phyloP scores from a whole-genome alignment of 352 stramenopile species.

The Globisporangium takayamanum region DNA sequence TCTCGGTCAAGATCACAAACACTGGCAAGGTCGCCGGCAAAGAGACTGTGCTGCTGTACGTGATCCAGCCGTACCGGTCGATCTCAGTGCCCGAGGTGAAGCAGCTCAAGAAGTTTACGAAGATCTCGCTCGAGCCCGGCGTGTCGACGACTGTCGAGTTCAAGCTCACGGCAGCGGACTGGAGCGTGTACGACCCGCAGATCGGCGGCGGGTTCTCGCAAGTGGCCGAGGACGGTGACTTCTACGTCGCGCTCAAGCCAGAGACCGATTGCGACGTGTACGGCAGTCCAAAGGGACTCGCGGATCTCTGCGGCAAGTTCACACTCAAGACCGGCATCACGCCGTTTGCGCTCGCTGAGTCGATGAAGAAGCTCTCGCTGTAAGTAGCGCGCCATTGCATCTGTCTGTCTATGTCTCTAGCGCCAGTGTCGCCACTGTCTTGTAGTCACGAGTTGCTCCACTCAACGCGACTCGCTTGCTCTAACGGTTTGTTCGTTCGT shows the following conservation, averaged over 20 bases:
- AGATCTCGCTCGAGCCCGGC: slow-evolving; percentile 50
- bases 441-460: no score
- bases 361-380: not conserved
- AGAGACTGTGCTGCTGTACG: slow-evolving; percentile 73
- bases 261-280: slow-evolving; percentile 46
- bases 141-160: slow-evolving; percentile 34
- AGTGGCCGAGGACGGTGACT: slow-evolving; percentile 42
- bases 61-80: slow-evolving; percentile 52
- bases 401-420: not conserved
- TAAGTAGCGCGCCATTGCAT: not conserved
- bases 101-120: slow-evolving; percentile 72
- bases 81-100: slow-evolving; percentile 74
- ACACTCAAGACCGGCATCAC: slow-evolving; percentile 13
- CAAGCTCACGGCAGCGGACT: slow-evolving; percentile 27
- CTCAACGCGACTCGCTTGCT: not conserved
- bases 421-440: no score
- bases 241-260: slow-evolving; percentile 49
- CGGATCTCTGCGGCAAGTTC: slow-evolving; percentile 34
- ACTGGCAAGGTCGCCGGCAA: slow-evolving; percentile 46
- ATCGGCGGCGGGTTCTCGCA: slow-evolving; percentile 45
- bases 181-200: slow-evolving; percentile 45
- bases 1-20: slow-evolving; percentile 60
- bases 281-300: slow-evolving; percentile 13
- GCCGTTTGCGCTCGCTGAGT: slow-evolving; percentile 8
- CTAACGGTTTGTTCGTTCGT: no score